A percentile compares a stretch with the other conserved stretches of the same genome.
These are phyloP conservation scores for Alternaria rosae DNA, from an alignment of 2,329 filamentous ascomycete species.

Conservation along the genomic window DNA sequence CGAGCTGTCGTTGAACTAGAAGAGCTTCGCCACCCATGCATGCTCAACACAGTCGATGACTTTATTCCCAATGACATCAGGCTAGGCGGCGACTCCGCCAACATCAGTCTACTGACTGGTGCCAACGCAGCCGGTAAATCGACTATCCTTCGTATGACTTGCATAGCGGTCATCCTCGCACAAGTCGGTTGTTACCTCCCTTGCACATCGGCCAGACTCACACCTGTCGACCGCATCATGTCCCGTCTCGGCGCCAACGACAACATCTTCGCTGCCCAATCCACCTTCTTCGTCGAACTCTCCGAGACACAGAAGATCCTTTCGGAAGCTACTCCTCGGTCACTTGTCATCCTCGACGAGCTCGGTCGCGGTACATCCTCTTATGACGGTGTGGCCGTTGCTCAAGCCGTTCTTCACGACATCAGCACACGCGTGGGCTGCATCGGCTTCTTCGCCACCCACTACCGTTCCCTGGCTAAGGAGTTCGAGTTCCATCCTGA, in stretches of 20 bases:
- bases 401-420: slow-evolving; percentile 96
- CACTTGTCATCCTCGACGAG: slow-evolving; percentile 95
- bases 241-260: slow-evolving; percentile 96
- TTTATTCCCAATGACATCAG: slow-evolving; percentile 96
- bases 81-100: slow-evolving; percentile 80
- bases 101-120: slow-evolving; percentile 90
- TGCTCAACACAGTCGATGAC: slow-evolving; percentile 85
- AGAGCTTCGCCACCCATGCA: slow-evolving; percentile 93
- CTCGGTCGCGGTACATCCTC: slow-evolving; percentile 92
- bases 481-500: slow-evolving; percentile 93
- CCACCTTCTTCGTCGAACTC: slow-evolving; percentile 97
- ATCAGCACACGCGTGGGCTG: slow-evolving; percentile 92
- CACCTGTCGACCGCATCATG: slow-evolving; percentile 97
- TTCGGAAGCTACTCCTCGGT: slow-evolving; percentile 89
- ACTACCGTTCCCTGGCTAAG: slow-evolving; percentile 91
- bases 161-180: slow-evolving; percentile 95
- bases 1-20: slow-evolving; percentile 89
- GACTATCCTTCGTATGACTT: slow-evolving; percentile 95
- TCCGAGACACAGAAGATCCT: slow-evolving; percentile 99
- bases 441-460: slow-evolving; percentile 95
- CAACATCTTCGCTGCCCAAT: slow-evolving; percentile 98
- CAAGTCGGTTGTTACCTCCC: slow-evolving; percentile 95
- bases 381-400: slow-evolving; percentile 95
- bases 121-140: slow-evolving; percentile 98
- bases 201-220: slow-evolving; percentile 80